Base-by-base conservation (phyloP, 1,139 yeast species). In the Yamadazyma sp. region DNA sequence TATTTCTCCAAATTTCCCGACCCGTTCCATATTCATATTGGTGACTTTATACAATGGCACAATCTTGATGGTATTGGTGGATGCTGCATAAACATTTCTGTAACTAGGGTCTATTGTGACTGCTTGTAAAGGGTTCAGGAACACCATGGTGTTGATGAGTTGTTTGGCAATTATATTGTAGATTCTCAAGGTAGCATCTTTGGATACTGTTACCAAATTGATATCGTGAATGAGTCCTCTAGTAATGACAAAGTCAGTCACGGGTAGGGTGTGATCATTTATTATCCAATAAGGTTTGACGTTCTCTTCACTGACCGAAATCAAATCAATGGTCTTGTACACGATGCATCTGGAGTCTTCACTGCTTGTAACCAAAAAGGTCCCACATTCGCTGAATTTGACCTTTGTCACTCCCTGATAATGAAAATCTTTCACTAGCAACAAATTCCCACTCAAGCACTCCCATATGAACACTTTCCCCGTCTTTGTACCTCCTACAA, bases 391-490 rank as follows among this genome's bases (percentile, higher is more conserved):
- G 2, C 87, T 69, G 50, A 86, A 79, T 45, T 69, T 70, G 20
- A 91, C 58, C 25, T 70, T 71, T 0, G 83, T 75, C 11, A 89
- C 73, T 5, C 75, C 73, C 61, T 91, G 97, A 61, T 88, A 92
- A 64, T 92, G 98, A 1, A 88, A 84, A 38, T 87, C 92, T 53
- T 79, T 80, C 8, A 81, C 92, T 45, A 79, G 73, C 27, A 91
- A 54, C 42, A 92, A 67, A 35, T 79, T 66, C 1, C 98, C 97
- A 3, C 94, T 83, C n/a, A 73, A 60, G 39, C 88, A 55, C 51
- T 87, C 96, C 98, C 98, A 92, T 3, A 91, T 60, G 55, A 85
- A 86, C 17, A 92, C 51, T 52, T 83, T 77, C 11, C 98, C 98
- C 12, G 83, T 56, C 43, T 69, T 59, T 37, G 92, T 73, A 39